Percentiles rank a stretch among this genome's conserved stretches.
Evolutionary conservation across 768 basidiomycete species (phyloP).

Genomic region (Phaeotremella skinneri): DNA sequence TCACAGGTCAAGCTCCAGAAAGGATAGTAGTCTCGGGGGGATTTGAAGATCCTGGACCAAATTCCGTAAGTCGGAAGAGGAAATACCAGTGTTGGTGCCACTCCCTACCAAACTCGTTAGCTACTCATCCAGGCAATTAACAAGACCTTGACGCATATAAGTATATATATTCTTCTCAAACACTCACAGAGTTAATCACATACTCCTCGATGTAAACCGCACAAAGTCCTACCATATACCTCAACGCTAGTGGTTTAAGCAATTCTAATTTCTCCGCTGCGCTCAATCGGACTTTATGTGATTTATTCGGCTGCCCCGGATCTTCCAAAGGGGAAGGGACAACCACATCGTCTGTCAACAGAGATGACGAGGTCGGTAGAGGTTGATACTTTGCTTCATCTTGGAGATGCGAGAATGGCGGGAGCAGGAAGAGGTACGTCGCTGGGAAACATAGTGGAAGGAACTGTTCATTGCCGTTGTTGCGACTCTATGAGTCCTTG

Average conservation of each 20-base stretch:
- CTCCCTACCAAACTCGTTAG: conserved; percentile 60
- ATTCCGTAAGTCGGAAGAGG: conserved; percentile 69
- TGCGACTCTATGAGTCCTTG: conserved; percentile 1
- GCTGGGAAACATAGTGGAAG: conserved; percentile 77
- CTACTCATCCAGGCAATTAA: neutral
- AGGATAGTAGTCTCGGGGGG: conserved; percentile 88
- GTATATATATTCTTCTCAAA: neutral
- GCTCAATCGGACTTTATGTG: conserved; percentile 56
- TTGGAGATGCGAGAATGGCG: conserved; percentile 58
- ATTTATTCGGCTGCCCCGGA: conserved; percentile 52
- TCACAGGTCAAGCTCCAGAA: conserved; percentile 60
- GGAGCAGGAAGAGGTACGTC: conserved; percentile 74
- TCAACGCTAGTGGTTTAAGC: conserved; percentile 70
- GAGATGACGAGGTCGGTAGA: conserved; percentile 13
- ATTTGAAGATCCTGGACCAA: conserved; percentile 74
- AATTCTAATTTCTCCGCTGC: conserved; percentile 74
- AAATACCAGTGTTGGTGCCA: conserved; percentile 85
- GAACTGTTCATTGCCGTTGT: conserved; percentile 58
- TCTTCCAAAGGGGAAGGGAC: neutral
- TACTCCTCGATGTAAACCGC: conserved; percentile 62
- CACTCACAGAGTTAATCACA: conserved; percentile 56
- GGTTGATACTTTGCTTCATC: conserved; percentile 24
- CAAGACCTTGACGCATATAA: conserved; percentile 3
- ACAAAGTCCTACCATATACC: conserved; percentile 85
- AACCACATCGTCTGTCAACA: neutral